Conservation (phyloP, 108 stramenopile species). For the Nitzschia sp. region DNA sequence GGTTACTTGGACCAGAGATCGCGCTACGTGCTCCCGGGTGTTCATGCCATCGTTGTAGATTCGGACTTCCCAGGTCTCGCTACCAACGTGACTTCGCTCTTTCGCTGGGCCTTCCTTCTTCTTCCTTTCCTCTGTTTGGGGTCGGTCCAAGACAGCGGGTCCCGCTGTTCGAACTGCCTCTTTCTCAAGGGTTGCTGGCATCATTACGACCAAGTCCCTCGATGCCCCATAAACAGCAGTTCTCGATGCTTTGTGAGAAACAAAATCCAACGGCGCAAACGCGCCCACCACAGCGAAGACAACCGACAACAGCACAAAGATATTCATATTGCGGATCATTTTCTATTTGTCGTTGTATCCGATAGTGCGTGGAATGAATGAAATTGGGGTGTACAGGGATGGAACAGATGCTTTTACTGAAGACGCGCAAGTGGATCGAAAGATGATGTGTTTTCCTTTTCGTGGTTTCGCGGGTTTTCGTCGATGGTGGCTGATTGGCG, state of each 20-base stretch:
- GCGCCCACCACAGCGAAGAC: background rate
- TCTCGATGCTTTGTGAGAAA: background rate
- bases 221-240: background rate
- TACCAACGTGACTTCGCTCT: conserved; percentile 9
- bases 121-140: background rate
- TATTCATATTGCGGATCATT: conserved; percentile 2
- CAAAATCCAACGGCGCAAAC: background rate
- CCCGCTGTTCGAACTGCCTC: conserved; percentile 12
- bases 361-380: background rate
- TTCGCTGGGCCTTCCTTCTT: conserved; percentile 3
- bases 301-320: conserved; percentile 1
- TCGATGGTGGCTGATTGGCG: background rate
- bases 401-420: background rate
- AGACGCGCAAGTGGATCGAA: conserved; percentile 5
- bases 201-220: conserved; percentile 10
- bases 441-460: background rate
- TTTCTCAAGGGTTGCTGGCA: conserved; percentile 20
- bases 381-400: background rate
- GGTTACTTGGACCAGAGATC: conserved; percentile 74
- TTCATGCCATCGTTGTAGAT: conserved; percentile 87
- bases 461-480: background rate
- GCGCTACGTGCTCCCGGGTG: conserved; percentile 81
- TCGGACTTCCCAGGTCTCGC: conserved; percentile 67
- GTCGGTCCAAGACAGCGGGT: conserved; percentile 40
- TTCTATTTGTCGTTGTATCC: background rate